These are phyloP conservation scores for Dillenia turbinata DNA, from an alignment of 164 flowering plant genomes.

Conservation along the genomic window DNA sequence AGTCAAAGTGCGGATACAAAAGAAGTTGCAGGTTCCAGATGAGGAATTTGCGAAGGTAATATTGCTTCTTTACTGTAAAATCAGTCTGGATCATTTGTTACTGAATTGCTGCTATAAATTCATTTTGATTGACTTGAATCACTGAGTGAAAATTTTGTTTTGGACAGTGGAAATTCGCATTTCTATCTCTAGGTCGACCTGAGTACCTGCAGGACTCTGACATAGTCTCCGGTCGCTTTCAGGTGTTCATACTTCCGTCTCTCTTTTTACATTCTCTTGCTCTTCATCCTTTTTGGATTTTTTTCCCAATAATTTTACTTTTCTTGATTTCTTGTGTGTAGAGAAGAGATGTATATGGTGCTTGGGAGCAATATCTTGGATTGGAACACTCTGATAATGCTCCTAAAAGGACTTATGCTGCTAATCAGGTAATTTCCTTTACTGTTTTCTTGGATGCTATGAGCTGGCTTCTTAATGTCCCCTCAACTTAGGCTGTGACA, in stretches of 20 bases:
- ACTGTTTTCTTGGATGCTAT: too few relatives aligned
- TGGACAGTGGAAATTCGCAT: conserved; percentile 86
- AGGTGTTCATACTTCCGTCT: conserved; percentile 32
- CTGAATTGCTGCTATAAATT: too few relatives aligned
- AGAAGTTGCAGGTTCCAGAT: conserved; percentile 65
- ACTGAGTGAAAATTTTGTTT: not conserved
- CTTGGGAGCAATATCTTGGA: conserved; percentile 95
- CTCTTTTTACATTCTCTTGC: not conserved
- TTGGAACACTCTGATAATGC: conserved; percentile 72
- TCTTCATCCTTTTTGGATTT: not conserved
- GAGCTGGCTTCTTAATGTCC: too few relatives aligned
- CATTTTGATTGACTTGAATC: too few relatives aligned
- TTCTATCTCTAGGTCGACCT: conserved; percentile 73
- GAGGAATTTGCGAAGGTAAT: conserved; percentile 57
- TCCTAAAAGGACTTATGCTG: conserved; percentile 61
- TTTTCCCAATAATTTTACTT: not conserved
- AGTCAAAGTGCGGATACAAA: conserved; percentile 66
- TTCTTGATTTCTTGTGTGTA: conserved; percentile 6
- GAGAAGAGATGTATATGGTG: conserved; percentile 86
- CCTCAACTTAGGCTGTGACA: too few relatives aligned
- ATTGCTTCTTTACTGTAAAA: too few relatives aligned
- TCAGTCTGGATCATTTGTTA: too few relatives aligned
- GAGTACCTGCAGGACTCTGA: conserved; percentile 80
- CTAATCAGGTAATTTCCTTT: conserved; percentile 47
- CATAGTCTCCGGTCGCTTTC: conserved; percentile 62